phyloP scores from a whole-genome alignment of 139 green algal species.

The Chlorella sp. region DNA sequence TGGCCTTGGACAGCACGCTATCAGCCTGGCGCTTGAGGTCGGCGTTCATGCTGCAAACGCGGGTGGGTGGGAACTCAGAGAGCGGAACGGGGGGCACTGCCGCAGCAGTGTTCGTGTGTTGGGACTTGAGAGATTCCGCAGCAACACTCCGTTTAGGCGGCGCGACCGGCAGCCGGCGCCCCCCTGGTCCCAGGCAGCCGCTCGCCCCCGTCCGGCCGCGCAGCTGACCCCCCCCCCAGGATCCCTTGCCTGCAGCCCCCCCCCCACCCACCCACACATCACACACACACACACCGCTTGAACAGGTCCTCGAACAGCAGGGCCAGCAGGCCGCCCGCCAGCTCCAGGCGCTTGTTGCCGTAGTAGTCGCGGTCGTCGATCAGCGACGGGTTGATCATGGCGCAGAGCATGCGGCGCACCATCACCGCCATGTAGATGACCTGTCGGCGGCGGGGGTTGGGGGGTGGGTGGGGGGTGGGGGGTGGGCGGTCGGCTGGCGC shows the following conservation, averaged over 20 bases:
- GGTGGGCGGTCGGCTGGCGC: neutral
- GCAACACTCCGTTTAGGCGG: no score
- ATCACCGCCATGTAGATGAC: constrained; percentile 91
- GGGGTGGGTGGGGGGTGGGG: neutral
- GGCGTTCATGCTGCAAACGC: constrained; percentile 46
- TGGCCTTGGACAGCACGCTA: constrained; percentile 78
- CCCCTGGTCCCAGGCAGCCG: no score
- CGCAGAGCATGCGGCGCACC: constrained; percentile 91
- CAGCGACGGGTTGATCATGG: constrained; percentile 82
- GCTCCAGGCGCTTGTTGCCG: constrained; percentile 98
- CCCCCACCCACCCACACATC: neutral
- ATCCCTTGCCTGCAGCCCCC: neutral
- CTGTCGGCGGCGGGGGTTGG: constrained; percentile 36
- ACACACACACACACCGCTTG: constrained; percentile 72
- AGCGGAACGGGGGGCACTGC: neutral
- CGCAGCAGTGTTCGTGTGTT: no score
- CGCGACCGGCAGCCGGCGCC: no score
- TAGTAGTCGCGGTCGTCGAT: constrained; percentile 99
- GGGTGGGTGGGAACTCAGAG: neutral
- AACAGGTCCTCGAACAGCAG: constrained; percentile 99
- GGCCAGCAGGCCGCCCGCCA: constrained; percentile 92
- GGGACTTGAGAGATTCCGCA: no score
- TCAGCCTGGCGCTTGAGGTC: constrained; percentile 92
- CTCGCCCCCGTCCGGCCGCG: no score
- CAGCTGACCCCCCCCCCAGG: no score